These are phyloP conservation scores for Fraxinus anomala DNA, from an alignment of 257 asterid genomes.

Conservation along the genomic window DNA sequence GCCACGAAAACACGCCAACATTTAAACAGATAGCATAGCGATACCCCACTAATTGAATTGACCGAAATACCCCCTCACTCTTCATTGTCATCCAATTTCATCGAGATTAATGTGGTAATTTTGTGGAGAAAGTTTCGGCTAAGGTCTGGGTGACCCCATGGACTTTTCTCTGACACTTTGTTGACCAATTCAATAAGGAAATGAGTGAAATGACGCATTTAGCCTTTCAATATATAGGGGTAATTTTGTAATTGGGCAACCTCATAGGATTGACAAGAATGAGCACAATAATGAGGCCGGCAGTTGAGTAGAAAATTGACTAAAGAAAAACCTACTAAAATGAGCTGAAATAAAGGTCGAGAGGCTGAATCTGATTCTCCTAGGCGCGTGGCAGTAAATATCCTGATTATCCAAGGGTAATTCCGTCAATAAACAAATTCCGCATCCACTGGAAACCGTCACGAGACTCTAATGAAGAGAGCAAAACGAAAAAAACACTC, in stretches of 20 bases:
- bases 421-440: conserved; percentile 31
- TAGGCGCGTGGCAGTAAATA: conserved; percentile 39
- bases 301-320: conserved; percentile 30
- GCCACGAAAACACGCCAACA: conserved; percentile 64
- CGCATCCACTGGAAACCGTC: conserved; percentile 35
- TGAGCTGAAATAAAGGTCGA: conserved; percentile 38
- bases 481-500: not conserved
- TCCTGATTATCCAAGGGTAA: conserved; percentile 35
- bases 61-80: conserved; percentile 38
- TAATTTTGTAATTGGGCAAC: conserved; percentile 21
- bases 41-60: not conserved
- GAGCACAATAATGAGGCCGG: conserved; percentile 35
- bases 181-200: not conserved
- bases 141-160: conserved; percentile 13
- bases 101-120: not conserved
- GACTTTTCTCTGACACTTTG: conserved; percentile 8
- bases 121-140: not conserved
- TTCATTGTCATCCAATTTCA: not conserved
- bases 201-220: conserved; percentile 21
- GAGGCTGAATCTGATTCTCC: conserved; percentile 40
- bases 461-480: conserved; percentile 28
- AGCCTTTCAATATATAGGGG: conserved; percentile 20
- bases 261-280: conserved; percentile 30
- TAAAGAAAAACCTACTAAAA: not conserved
- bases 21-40: conserved; percentile 24